Evolutionary conservation across 768 basidiomycete genomes (phyloP).

Genomic region (Suillus bovinus): DNA sequence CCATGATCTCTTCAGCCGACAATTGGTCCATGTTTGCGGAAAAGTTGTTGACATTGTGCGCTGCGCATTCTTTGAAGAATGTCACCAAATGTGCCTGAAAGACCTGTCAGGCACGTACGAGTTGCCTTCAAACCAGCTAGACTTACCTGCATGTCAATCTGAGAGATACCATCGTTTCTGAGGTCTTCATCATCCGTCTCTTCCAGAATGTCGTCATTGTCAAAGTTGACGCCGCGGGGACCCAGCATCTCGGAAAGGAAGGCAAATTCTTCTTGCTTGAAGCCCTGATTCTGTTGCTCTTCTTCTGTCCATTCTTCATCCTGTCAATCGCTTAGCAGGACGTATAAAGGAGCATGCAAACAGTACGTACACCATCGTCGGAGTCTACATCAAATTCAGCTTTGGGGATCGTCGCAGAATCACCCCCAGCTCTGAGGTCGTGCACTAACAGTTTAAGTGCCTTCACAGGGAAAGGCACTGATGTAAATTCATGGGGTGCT

Average conservation of each 20-base stretch:
- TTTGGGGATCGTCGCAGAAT: constrained; percentile 64
- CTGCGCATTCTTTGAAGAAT: constrained; percentile 71
- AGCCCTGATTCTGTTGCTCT: constrained; percentile 47
- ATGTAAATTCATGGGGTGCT: constrained; percentile 88
- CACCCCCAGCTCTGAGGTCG: constrained; percentile 80
- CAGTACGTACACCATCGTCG: constrained; percentile 68
- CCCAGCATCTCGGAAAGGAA: constrained; percentile 85
- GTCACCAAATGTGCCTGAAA: constrained; percentile 63
- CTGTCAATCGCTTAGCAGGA: constrained; percentile 31
- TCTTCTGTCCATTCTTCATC: constrained; percentile 96
- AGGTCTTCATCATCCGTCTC: constrained; percentile 86
- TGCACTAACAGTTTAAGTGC: constrained; percentile 86
- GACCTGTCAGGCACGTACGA: constrained; percentile 21
- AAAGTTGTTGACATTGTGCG: constrained; percentile 64
- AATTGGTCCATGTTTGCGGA: constrained; percentile 63
- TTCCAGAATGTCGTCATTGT: constrained; percentile 75
- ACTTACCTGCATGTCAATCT: constrained; percentile 76
- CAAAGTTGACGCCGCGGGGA: constrained; percentile 68
- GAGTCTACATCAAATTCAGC: constrained; percentile 62
- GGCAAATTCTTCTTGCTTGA: constrained; percentile 76
- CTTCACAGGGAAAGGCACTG: constrained; percentile 87
- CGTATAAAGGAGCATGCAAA: neutral
- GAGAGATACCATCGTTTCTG: constrained; percentile 80
- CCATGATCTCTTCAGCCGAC: constrained; percentile 66
- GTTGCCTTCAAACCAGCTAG: neutral